Base-by-base conservation (phyloP, 1,284 basidiomycete genomes). In the Microbotryum intermedium region DNA sequence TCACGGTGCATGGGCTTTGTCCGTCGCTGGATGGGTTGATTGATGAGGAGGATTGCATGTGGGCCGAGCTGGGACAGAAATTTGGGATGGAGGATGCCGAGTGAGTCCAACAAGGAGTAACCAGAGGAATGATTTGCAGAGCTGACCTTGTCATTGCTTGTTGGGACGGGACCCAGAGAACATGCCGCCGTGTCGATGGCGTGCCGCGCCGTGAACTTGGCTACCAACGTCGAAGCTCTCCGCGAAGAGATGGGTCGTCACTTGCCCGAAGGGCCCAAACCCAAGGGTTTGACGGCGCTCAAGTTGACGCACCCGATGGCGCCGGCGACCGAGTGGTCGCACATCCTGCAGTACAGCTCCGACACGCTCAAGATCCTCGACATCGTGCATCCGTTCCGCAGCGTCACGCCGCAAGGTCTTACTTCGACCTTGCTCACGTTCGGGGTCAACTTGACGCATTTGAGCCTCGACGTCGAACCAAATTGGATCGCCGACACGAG, bases 41-140 rank as follows among this genome's bases (percentile, higher is more conserved):
- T 0, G 20, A 13, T 10, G 65, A 66, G 45, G 53, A 58, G 23
- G 49, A 52, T 13, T 50, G 53, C 4, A 61, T 66, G 61, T 66
- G 53, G 52, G 59, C 54, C 0, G 30, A 49, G 26, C 20, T n/a
- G 20, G 50, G 45, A 21, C 46, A 57, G 21, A 23, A 5, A 4
- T 21, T 23, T 10, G 9, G 55, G 7, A 20, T 21, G 13, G 46
- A 60, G 23, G 56, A 56, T 9, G 42, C 30, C 23, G 46, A 57
- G 20, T 23, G 46, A 59, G 8, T 47, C n/a, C 1, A 26, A 5
- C 39, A 20, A 8, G 18, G 25, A 1, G 25, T 10, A 7, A 30
- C 9, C 25, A 44, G 46, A 25, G 7, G 10, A 8, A 44, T 16
- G 4, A 9, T 39, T 5, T 39, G 34, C 10, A 16, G 13, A 11